phyloP scores from a whole-genome alignment of 2,329 filamentous ascomycete species.

The Arthrobotrys megalospora region DNA sequence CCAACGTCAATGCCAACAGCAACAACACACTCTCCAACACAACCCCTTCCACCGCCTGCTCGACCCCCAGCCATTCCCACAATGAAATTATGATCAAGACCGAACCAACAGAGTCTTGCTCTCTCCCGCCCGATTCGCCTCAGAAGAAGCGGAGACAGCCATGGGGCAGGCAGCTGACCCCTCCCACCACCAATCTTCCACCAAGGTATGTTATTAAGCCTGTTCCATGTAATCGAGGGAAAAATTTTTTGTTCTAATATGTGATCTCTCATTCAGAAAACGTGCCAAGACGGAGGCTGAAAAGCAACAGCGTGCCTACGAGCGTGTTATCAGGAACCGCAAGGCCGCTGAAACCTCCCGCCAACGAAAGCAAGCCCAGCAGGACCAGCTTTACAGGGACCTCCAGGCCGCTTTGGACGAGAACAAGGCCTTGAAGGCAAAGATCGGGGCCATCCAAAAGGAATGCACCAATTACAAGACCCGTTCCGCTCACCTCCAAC shows the following conservation, averaged over 20 bases:
- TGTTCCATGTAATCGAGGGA: background rate
- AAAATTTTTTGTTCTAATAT: conserved; percentile 26
- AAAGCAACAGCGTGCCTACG: conserved; percentile 96
- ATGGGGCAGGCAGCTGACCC: conserved; percentile 95
- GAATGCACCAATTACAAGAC: conserved; percentile 44
- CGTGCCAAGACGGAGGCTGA: conserved; percentile 98
- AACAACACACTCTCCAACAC: conserved; percentile 25
- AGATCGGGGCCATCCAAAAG: conserved; percentile 40
- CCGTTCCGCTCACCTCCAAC: conserved; percentile 42
- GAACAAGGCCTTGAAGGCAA: conserved; percentile 49
- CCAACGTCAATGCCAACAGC: conserved; percentile 34
- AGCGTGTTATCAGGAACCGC: conserved; percentile 94
- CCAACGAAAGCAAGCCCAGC: conserved; percentile 78
- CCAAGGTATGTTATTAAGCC: conserved; percentile 75
- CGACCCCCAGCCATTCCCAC: conserved; percentile 22
- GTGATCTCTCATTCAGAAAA: conserved; percentile 75
- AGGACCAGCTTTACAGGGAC: conserved; percentile 50
- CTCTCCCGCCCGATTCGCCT: conserved; percentile 61
- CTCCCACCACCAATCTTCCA: conserved; percentile 94
- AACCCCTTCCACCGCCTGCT: conserved; percentile 9
- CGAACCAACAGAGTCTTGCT: conserved; percentile 39
- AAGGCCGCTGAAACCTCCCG: conserved; percentile 95
- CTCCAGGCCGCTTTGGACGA: conserved; percentile 43
- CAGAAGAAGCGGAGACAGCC: conserved; percentile 92
- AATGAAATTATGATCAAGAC: conserved; percentile 47